Percentiles rank a stretch among this genome's conserved stretches.
Conservation (phyloP, 495 filamentous ascomycete species). For the Bathelium albidoporum region DNA sequence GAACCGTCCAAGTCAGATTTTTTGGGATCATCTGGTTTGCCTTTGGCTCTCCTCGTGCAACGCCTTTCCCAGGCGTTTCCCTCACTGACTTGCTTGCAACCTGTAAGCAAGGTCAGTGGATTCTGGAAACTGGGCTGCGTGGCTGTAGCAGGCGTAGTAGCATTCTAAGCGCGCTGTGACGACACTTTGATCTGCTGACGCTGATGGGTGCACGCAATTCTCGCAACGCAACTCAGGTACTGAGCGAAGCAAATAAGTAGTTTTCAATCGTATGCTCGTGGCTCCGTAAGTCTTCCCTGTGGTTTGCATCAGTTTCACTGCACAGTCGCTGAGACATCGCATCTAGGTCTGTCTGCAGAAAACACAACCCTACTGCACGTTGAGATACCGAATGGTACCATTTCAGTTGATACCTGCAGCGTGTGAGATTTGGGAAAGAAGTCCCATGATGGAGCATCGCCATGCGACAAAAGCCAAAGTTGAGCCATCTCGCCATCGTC, state of each 20-base stretch:
- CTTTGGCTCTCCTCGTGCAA: background rate
- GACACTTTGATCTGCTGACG: background rate
- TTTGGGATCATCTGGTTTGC: background rate
- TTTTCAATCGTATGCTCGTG: constrained; percentile 5
- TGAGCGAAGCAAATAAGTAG: constrained; percentile 1
- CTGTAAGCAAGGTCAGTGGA: background rate
- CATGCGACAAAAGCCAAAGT: background rate
- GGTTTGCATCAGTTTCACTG: background rate
- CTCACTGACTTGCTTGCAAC: background rate
- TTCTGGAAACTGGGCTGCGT: background rate
- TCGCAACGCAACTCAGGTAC: background rate
- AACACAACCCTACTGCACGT: background rate
- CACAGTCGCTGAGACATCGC: background rate
- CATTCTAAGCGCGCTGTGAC: constrained; percentile 3
- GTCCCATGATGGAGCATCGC: background rate
- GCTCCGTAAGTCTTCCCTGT: background rate
- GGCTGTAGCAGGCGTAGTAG: background rate
- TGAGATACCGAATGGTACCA: background rate
- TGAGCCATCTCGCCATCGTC: background rate
- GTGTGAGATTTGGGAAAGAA: constrained; percentile 1
- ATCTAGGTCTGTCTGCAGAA: background rate
- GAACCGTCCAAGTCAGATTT: background rate
- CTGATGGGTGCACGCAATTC: background rate
- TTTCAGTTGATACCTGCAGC: background rate
- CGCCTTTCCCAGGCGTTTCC: background rate